Conservation (phyloP, 192 early-diverging fungal genomes). For the Coemansia sp. region DNA sequence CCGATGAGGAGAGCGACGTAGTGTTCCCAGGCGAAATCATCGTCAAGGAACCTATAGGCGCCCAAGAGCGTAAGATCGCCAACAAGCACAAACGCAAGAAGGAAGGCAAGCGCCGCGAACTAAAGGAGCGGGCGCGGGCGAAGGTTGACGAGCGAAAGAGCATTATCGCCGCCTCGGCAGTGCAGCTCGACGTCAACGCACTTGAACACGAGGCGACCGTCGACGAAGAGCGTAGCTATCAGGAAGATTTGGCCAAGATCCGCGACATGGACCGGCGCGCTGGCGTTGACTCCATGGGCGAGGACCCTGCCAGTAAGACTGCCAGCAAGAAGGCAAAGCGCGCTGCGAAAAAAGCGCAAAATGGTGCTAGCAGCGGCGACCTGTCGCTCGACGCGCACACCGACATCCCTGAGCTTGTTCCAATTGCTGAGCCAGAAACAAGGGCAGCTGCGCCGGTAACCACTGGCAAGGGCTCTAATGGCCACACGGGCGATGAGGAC, state of each 20-base stretch:
- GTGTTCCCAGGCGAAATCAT: constrained; percentile 23
- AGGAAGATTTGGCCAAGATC: constrained; percentile 43
- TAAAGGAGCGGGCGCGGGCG: constrained; percentile 36
- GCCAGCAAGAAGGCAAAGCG: constrained; percentile 42
- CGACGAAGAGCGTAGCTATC: constrained; percentile 40
- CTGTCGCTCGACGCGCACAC: constrained; percentile 1
- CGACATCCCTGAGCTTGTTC: constrained; percentile 29
- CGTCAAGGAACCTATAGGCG: constrained; percentile 34
- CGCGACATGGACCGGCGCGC: constrained; percentile 45
- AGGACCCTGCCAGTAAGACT: constrained; percentile 7
- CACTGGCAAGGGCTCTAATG: not conserved
- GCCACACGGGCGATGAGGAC: not conserved
- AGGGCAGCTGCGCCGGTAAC: not conserved
- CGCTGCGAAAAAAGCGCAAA: constrained; percentile 32
- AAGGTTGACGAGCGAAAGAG: constrained; percentile 12
- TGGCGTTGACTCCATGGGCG: constrained; percentile 17
- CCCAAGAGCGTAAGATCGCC: constrained; percentile 45
- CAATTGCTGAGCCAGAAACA: constrained; percentile 1
- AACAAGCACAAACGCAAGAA: constrained; percentile 51
- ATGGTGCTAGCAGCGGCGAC: not conserved
- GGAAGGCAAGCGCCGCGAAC: constrained; percentile 31
- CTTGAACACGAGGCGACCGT: constrained; percentile 36
- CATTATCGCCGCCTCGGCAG: constrained; percentile 17
- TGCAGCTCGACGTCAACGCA: constrained; percentile 45
- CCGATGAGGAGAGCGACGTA: constrained; percentile 45